Base-by-base conservation (phyloP, 2,329 filamentous ascomycete species). In the Alternaria ethzedia region DNA sequence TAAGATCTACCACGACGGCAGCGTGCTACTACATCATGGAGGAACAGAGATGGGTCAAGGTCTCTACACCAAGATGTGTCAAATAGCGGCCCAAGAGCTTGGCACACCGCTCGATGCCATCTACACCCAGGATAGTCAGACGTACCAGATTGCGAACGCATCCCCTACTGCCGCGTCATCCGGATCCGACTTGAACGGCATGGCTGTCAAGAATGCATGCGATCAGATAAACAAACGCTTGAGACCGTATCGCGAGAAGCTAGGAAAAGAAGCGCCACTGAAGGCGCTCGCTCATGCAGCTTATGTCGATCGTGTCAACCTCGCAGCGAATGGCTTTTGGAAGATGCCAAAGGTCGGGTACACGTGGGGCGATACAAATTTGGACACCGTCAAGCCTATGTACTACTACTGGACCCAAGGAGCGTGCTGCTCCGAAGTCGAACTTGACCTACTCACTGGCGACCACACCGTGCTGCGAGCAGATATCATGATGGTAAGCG, bases 1-100 rank as follows among this genome's bases (percentile, higher is more conserved):
- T 9, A 95, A 98, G 79, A 93, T 98, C 64, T 98, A 97, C 77
- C 94, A 97, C 74, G 95, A 98, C 70, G 95, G 96, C 0, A 96
- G 92, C 10, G 87, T 98, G 6, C 85, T 98, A 1, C 90, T 98
- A 8, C 95, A 96, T 3, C 96, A 98, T 70, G 96, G 95, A 57
- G 96, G 95, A 64, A 97, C 93, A 0, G 95, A 98, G 80, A 98
- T 98, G 95, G 95, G 95, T 2, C 95, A 98, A 80, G 95, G 95
- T 2, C 84, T 98, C 11, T 92, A 97, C 80, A 98, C 95, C 4
- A 98, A 98, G 83, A 97, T 98, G 89, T 90, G 89, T 52, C 95
- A 96, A 86, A 93, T 98, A 62, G 94, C 94, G 1, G 95, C 95
- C 0, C 92, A 98, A 79, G 92, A 94, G 5, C 87, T 98, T 1